These are phyloP conservation scores for slime mould (Dictyostelium discoideum) DNA, from an alignment of 78 protist genomes.

Conservation along the genomic window DNA sequence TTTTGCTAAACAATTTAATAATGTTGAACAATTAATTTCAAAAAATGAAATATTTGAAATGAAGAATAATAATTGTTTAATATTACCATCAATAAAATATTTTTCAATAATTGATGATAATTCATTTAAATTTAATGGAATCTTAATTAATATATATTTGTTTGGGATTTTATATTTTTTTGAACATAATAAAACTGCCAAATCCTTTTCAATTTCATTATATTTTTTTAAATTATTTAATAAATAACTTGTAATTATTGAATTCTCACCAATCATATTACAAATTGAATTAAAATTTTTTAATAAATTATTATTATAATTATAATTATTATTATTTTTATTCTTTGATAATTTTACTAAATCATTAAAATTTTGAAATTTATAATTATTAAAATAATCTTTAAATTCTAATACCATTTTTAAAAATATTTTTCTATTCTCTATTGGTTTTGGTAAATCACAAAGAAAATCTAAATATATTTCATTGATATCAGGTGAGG, in stretches of 20 bases:
- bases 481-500: background rate
- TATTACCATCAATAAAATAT: background rate
- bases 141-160: background rate
- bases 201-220: background rate
- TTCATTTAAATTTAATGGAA: background rate
- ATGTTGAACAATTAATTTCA: background rate
- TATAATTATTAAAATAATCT: background rate
- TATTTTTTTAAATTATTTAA: background rate
- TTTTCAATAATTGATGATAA: background rate
- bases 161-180: background rate
- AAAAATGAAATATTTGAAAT: background rate
- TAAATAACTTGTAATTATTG: background rate
- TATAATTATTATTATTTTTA: too few relatives aligned
- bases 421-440: background rate
- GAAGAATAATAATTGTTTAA: background rate
- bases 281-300: background rate
- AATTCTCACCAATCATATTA: background rate
- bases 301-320: too few relatives aligned
- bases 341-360: background rate
- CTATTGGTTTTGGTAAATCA: background rate
- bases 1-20: background rate
- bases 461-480: background rate
- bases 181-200: background rate
- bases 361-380: background rate
- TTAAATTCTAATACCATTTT: background rate